Base-by-base conservation (phyloP, 1,139 yeast genomes). In the Yamadazyma spencermartinsiae region DNA sequence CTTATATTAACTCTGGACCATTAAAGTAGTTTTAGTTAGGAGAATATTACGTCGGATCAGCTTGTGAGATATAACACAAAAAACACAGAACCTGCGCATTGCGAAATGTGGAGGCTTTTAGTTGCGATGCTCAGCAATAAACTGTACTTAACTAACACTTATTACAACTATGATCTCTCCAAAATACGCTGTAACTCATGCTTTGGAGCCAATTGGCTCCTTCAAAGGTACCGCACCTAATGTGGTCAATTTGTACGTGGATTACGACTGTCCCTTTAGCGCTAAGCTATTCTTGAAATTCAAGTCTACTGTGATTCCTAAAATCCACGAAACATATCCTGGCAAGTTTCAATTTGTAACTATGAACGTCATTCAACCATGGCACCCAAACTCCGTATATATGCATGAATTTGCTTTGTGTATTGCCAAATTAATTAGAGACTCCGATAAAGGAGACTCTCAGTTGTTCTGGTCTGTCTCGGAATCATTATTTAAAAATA, bases 191-290 rank as follows among this genome's bases (percentile, higher is more conserved):
- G 35, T 52, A 5, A 63, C 74, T 21, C 74, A 71, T 46, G 63
- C 64, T 44, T 70, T 51, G 21, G 36, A 38, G 16, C 47, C 55
- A 55, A 40, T 42, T 55, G 8, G 45, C 48, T 39, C 56, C 52
- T 41, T 51, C 56, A 31, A 33, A 15, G 47, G 58, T 4, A 48
- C n/a, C n/a, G n/a, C 47, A 18, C 58, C 31, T 72, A 74, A 16
- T 63, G 68, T 45, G 51, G 62, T 72, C 37, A 68, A 71, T 45
- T 54, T 88, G 33, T 88, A 78, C 60, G 61, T 87, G 36, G 96
- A 88, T 64, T 87, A 84, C 68, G 76, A 80, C 46, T 88, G 96
- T 57, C 90, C 85, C 1, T 88, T 76, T 61, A 76, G 86, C 49
- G 83, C 74, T 34, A 85, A 79, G 56, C 51, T 85, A 41, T 88